Evolutionary conservation across 2,329 filamentous ascomycete species (phyloP), one percentile per base, ranked within the genome.

Genomic region (Cytospora paraplurivora): DNA sequence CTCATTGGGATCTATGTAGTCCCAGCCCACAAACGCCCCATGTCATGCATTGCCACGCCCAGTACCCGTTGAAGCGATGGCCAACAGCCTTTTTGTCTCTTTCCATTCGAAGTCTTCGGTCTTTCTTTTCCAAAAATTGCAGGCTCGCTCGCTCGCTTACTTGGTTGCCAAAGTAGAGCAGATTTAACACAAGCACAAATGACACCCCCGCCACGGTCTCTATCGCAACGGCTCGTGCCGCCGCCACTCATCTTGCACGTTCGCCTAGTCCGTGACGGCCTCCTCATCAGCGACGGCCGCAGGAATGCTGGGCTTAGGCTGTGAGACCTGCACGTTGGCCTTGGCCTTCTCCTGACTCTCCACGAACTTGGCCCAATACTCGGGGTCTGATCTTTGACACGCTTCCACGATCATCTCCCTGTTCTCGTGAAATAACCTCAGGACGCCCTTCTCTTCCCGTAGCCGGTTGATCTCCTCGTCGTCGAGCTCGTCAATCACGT

Each of bases 351-450:
- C 77, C 75, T 88, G 86, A 44, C 82, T 79, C 74, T 89, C 85
- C 32, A 83, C 81, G 71, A 93, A 85, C 8, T 77, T 76, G 56
- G 83, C 82, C 83, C 90, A 85, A 72, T 89, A 82, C 66, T 87
- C 84, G 0, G 87, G 86, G 67, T 92, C 90, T 34, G 83, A 81
- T 6, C 84, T 85, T 19, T 85, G 79, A 67, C 88, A 71, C 56
- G 74, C 71, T 65, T 77, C 76, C 49, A 82, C 72, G 21, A 87
- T 77, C 59, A 82, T 72, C 17, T 82, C 80, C 63, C 77, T 79
- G 67, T 87, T 75, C 70, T 88, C 84, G 69, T 85, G 81, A 68
- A 92, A 87, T 0, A 86, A 83, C 62, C 79, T 78, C 13, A 90
- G 79, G 57, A 84, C 82, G 0, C 89, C 88, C 68, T 85, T 82